A percentile compares a stretch with the other conserved stretches of the same genome.
Evolutionary conservation across 2,329 filamentous ascomycete species (phyloP).

Genomic region (Aureobasidium pullulans): DNA sequence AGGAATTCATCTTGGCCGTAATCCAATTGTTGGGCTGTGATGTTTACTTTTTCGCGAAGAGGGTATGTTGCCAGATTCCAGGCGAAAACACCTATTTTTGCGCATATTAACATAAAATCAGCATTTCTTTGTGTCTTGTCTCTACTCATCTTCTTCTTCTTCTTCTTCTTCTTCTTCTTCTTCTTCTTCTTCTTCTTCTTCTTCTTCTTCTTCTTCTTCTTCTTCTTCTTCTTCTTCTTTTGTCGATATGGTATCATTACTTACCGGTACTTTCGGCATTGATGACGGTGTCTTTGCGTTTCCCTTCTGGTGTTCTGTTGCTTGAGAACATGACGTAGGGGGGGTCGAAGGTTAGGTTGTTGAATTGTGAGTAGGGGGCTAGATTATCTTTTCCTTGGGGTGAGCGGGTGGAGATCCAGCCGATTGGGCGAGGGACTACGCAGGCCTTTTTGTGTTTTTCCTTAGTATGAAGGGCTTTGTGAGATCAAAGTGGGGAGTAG

Average conservation of each 20-base stretch:
- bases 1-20: conserved; percentile 50
- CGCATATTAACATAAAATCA: not conserved
- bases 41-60: conserved; percentile 50
- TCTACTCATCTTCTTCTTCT: no score
- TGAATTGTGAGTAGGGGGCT: conserved; percentile 56
- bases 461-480: not conserved
- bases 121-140: not conserved
- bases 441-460: conserved; percentile 36
- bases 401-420: conserved; percentile 55
- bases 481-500: not conserved
- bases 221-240: no score
- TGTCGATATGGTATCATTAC: not conserved
- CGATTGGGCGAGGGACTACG: conserved; percentile 54
- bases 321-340: conserved; percentile 56
- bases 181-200: no score
- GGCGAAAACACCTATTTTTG: conserved; percentile 36
- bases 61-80: conserved; percentile 55
- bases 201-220: no score
- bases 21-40: conserved; percentile 44
- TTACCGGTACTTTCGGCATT: conserved; percentile 49
- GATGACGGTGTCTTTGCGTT: conserved; percentile 50
- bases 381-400: conserved; percentile 44
- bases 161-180: no score
- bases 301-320: conserved; percentile 43
- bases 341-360: conserved; percentile 56